Evolutionary conservation across 371 early-diverging fungal species (phyloP), one percentile per base, ranked within the genome.

Genomic region (Dinochytrium kinnereticum): DNA sequence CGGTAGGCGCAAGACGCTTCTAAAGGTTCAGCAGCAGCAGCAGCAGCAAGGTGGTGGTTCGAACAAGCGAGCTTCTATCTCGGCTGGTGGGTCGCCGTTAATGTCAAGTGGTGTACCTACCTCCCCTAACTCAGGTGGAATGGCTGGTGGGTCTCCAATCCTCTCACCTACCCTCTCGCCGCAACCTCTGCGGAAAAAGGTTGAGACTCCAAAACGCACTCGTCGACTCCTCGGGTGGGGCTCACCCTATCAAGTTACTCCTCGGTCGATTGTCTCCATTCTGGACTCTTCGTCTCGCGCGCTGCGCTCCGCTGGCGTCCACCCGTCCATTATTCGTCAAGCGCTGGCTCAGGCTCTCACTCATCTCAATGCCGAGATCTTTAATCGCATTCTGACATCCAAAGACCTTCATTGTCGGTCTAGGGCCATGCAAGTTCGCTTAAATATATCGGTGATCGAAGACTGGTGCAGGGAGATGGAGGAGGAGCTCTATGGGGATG

Each of bases 381-480:
- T 96, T 80, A 96, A 96, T 77, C 88, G 88, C 1, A 5, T 91
- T 97, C 75, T 78, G 96, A 64, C n/a, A 49, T 1, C 85, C 5
- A 88, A 86, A 74, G 88, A 90, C 66, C 88, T 89, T 51, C 91
- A 93, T 74, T 91, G 90, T 70, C 91, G 96, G 10, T 88, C 91
- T 30, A 89, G 89, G 65, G 96, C 96, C 0, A 82, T 94, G 64
- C 94, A 92, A 80, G 90, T 95, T 7, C 91, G 93, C 26, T 88
- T 94, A 86, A 97, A 96, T 74, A 66, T 96, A 30, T 87, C 92
- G 0, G 82, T 82, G 2, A 59, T 96, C 17, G 92, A 91, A 73
- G 95, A 96, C 68, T 96, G 96, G 96, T 81, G 93, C 28, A 88
- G 93, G 51, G 84, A 78, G 38, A 19, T 73, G 33, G 39, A 64